phyloP scores from a whole-genome alignment of 345 rosid species.

The Cochlearia excelsa region DNA sequence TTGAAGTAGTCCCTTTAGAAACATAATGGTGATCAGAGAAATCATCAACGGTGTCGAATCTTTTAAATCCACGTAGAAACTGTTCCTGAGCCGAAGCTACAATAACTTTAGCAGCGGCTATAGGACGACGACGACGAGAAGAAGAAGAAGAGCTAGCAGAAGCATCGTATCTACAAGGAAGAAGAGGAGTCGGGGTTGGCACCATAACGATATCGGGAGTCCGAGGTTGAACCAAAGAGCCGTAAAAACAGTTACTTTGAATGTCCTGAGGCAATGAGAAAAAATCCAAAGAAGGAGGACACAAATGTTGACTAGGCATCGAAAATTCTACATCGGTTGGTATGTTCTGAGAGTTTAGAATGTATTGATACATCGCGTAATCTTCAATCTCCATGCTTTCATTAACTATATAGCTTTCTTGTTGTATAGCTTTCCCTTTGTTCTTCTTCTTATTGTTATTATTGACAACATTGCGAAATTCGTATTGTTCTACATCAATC shows the following conservation, averaged over 20 bases:
- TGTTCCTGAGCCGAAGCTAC: conserved; percentile 32
- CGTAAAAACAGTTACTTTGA: too few relatives aligned
- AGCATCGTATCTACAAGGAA: neutral
- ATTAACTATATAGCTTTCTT: conserved; percentile 15
- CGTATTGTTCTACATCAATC: conserved; percentile 63
- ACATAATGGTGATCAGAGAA: conserved; percentile 68
- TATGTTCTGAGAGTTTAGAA: conserved; percentile 58
- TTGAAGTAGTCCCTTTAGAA: conserved; percentile 35
- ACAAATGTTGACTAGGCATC: too few relatives aligned
- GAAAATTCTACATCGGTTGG: conserved; percentile 67
- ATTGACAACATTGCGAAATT: conserved; percentile 37
- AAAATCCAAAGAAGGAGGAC: too few relatives aligned
- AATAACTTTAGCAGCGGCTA: conserved; percentile 25
- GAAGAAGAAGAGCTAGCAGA: neutral
- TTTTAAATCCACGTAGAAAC: conserved; percentile 52
- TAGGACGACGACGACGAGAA: conserved; percentile 38
- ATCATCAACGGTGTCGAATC: conserved; percentile 71
- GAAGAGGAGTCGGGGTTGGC: conserved; percentile 1
- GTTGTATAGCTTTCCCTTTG: conserved; percentile 60
- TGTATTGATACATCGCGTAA: conserved; percentile 55
- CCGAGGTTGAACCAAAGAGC: conserved; percentile 26
- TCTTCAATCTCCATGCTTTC: conserved; percentile 25
- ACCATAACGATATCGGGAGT: conserved; percentile 22
- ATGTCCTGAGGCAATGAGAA: too few relatives aligned
- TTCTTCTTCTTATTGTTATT: conserved; percentile 35